Evolutionary conservation across 495 filamentous ascomycete species (phyloP), one percentile per base, ranked within the genome.

Genomic region (Hypoxylon fuscum): DNA sequence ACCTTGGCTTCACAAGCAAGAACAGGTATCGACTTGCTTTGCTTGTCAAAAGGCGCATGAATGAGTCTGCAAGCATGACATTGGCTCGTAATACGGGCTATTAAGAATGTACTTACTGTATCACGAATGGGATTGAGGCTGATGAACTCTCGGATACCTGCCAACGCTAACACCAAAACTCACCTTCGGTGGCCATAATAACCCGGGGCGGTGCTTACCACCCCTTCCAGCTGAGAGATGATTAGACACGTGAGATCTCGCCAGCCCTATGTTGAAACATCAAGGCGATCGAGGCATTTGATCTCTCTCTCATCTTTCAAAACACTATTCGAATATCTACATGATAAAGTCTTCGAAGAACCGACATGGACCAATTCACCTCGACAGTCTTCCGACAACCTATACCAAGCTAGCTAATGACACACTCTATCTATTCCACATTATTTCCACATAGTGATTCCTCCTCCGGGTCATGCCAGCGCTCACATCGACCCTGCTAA

Each of bases 391-490:
- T 14, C 14, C 2, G 34, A 41, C 38, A 29, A 21, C 41, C 29
- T 20, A 52, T 52, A 17, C 53, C 25, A 37, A 38, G 21, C 35
- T 53, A 38, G 21, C 35, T 53, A 12, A 59, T 53, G 43, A 21
- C 22, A 38, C n/a, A 31, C 14, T 1, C 40, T 31, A 20, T 53
- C 37, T 48, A 35, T 2, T 11, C n/a, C n/a, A n/a, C n/a, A n/a
- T n/a, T n/a, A 15, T 2, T 31, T 40, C 21, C 29, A 5, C 37
- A 57, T 23, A 12, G 25, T 27, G 22, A 27, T 14, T 11, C n/a
- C 21, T 50, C 27, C 46, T 43, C 38, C 15, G 58, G 55, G 53
- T 47, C 55, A 83, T 83, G 80, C 78, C 80, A 56, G 72, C 73
- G 37, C 58, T 81, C 46, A 50, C 70, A 22, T 59, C 73, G 44